Base-by-base conservation (phyloP, 2,329 filamentous ascomycete genomes). In the Proliferodiscus dingleyae region DNA sequence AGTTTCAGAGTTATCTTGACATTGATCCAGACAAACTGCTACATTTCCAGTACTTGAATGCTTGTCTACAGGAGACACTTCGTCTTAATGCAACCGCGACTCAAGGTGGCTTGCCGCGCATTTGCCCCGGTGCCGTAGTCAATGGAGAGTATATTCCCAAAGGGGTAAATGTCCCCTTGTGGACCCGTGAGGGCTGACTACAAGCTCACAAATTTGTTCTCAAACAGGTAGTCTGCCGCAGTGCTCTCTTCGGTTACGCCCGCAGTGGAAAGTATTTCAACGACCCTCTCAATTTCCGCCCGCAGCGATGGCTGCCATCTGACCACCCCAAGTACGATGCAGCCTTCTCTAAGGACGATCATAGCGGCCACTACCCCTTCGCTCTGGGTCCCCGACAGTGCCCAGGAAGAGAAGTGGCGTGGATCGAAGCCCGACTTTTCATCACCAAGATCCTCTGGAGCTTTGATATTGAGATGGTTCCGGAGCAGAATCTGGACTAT, bases 111-210 rank as follows among this genome's bases (percentile, higher is more conserved):
- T 8, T 45, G 37, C 26, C 43, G 6, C 8, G 13, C 13, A 6
- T 32, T 13, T 38, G 42, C n/a, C 42, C 42, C 4, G 42, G 42
- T 23, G 42, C 42, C 4, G n/a, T 39, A 13, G 34, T 45, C 10
- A 26, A 45, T 32, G 42, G 42, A 5, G n/a, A 4, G 13, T 45
- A 10, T 15, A 39, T 45, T 23, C 16, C 34, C 0, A 45, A 45
- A 8, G 42, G 42, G 24, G 42, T 45, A 45, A 18, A 13, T n/a
- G 8, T 24, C 24, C 19, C 37, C 7, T 34, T 15, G n/a, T n/a
- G n/a, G n/a, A n/a, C n/a, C n/a, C n/a, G n/a, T n/a, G n/a, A n/a
- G n/a, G n/a, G n/a, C n/a, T n/a, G n/a, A n/a, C n/a, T n/a, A n/a
- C n/a, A n/a, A n/a, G n/a, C n/a, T n/a, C n/a, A n/a, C n/a, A n/a